Evolutionary conservation across 495 filamentous ascomycete genomes (phyloP), one percentile per base, ranked within the genome.

Genomic region (Penicillium egyptiacum): DNA sequence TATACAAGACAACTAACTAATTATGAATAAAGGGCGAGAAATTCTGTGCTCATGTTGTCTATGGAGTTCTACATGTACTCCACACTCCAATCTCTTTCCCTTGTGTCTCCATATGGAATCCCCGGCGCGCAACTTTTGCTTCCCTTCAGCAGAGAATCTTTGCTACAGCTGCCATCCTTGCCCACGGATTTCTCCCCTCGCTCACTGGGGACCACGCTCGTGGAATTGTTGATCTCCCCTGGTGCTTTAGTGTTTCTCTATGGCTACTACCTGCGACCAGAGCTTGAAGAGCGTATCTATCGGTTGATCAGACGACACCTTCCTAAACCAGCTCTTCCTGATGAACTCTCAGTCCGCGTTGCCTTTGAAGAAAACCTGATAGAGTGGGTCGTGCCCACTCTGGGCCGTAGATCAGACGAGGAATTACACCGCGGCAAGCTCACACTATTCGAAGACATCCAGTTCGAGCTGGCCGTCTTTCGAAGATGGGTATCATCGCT

Each of bases 21-120:
- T 45, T 12, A 25, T 19, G 0, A 31, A 10, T 55, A 10, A 47
- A 79, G 76, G 30, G 62, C 73, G n/a, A 65, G 72, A 58, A 67
- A 66, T 39, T 60, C 64, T 3, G 63, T 75, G 25, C 68, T 81
- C 26, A 57, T 75, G 12, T 56, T 80, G 22, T 72, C 75, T 26
- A 66, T 75, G 35, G 74, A 80, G 56, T 67, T 76, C 25, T 77
- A 81, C 57, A 75, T 80, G 66, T 79, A 72, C 55, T 76, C 76
- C 43, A 61, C 77, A 25, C 67, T 82, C n/a, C 79, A 82, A 58
- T 69, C 75, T 17, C 72, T 81, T 11, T 71, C 72, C 23, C 67
- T 80, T 11, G 51, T 79, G 12, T 69, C 69, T 46, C 63, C 77
- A n/a, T 64, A 64, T 33, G 52, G 66, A 4, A 63, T 71, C 11